These are phyloP conservation scores for Adansonia grandidieri DNA, from an alignment of 441 rosid genomes.

Conservation along the genomic window DNA sequence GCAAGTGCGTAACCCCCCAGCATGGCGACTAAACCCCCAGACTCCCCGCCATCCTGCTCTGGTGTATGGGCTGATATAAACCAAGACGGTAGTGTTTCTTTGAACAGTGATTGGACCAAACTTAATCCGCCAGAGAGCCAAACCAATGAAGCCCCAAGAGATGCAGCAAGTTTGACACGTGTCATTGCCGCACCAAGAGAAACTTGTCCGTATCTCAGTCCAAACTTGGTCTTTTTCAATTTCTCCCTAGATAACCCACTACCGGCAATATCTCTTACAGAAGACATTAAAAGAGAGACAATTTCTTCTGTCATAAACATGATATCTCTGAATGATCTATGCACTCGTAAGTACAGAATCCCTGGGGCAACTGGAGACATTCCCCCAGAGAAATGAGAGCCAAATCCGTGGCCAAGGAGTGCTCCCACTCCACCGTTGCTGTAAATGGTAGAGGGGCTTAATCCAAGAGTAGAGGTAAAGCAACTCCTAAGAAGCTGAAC, in stretches of 20 bases:
- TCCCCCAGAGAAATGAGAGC: slow-evolving; percentile 79
- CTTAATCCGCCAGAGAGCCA: slow-evolving; percentile 81
- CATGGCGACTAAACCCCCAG: slow-evolving; percentile 67
- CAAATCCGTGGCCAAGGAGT: slow-evolving; percentile 94
- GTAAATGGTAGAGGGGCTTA: slow-evolving; percentile 54
- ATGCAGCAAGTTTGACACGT: slow-evolving; percentile 86
- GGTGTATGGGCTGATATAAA: slow-evolving; percentile 68
- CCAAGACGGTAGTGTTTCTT: slow-evolving; percentile 93
- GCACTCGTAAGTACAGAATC: slow-evolving; percentile 77
- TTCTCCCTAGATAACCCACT: slow-evolving; percentile 56
- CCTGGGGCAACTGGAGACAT: slow-evolving; percentile 93
- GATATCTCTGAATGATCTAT: slow-evolving; percentile 72
- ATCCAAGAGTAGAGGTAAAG: slow-evolving; percentile 77
- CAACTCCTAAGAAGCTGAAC: slow-evolving; percentile 89
- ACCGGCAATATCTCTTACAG: slow-evolving; percentile 73
- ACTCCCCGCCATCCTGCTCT: slow-evolving; percentile 58
- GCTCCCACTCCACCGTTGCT: slow-evolving; percentile 88
- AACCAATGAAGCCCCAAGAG: slow-evolving; percentile 86
- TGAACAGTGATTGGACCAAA: slow-evolving; percentile 76
- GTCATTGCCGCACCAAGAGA: slow-evolving; percentile 81
- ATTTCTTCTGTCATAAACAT: slow-evolving; percentile 85
- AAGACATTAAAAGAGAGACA: slow-evolving; percentile 76
- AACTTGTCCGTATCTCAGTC: slow-evolving; percentile 77
- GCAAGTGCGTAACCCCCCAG: slow-evolving; percentile 87
- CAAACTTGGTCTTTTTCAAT: slow-evolving; percentile 64